Base-by-base conservation (phyloP, 768 basidiomycete genomes). In the Naganishia randhawae region DNA sequence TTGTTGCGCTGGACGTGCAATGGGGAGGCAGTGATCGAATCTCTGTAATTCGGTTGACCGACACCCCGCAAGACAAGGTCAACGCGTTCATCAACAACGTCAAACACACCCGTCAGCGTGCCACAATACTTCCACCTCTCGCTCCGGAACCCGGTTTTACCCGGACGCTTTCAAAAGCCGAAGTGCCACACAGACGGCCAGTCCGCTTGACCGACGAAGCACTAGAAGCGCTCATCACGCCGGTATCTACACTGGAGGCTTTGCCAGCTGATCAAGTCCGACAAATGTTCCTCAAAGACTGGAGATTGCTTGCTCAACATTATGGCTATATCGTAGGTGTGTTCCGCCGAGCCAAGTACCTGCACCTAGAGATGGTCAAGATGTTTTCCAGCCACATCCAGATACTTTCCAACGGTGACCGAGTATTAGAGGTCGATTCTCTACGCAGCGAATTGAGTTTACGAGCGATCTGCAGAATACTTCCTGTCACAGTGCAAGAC, bases 241-340 rank as follows among this genome's bases (percentile, higher is more conserved):
- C 57, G 22, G 39, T 61, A 9, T 35, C 57, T 17, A 42, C 68
- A 8, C 69, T 77, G 11, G 68, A 71, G 13, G 51, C 71, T 1
- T 50, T 79, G 27, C 50, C 41, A 33, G 50, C 63, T 10, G 66
- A 61, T 8, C 54, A 54, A 1, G 68, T 72, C 6, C 73, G 85
- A 37, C 84, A 86, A 25, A 83, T 85, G 35, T 82, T 92, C 66
- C 79, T 89, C n/a, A 83, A 84, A 2, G 89, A 94, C 74, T 83
- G 85, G 52, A 85, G 85, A 31, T 87, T 89, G 2, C 74, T 88
- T n/a, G 84, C 85, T 2, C 90, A 92, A 71, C 71, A 85, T 32
- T 89, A 89, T 74, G 92, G 91, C 16, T 91, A 85, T 77, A 84
- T 88, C 50, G 81, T 85, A 16, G 90, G 88, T 16, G 87, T 86